phyloP scores from a whole-genome alignment of 768 basidiomycete genomes.

The Kondoa subrosea region DNA sequence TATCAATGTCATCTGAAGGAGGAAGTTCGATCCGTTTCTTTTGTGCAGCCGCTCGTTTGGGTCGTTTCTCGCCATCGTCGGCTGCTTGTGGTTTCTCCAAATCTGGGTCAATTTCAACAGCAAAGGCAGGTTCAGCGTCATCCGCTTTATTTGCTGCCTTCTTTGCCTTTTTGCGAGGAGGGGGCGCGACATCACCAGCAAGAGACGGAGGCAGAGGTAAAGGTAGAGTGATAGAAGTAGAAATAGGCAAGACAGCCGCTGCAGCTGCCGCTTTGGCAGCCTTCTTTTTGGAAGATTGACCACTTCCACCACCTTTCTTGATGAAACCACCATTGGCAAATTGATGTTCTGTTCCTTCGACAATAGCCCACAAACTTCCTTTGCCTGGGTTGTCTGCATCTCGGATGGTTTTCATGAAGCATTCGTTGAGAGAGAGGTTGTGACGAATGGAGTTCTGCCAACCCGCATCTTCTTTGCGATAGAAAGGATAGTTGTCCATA shows the following conservation, averaged over 20 bases:
- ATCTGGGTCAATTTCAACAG: background rate
- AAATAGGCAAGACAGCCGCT: background rate
- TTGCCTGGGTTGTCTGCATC: slow-evolving; percentile 42
- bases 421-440: slow-evolving; percentile 73
- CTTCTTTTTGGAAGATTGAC: background rate
- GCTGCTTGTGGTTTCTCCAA: no score
- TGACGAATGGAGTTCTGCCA: slow-evolving; percentile 91
- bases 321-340: slow-evolving; percentile 59
- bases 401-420: slow-evolving; percentile 63
- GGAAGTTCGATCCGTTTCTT: background rate
- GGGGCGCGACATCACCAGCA: background rate
- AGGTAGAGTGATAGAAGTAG: background rate
- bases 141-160: background rate
- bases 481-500: slow-evolving; percentile 78
- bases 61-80: background rate
- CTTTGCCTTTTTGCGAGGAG: slow-evolving; percentile 5
- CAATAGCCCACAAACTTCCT: slow-evolving; percentile 71
- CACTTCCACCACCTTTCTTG: slow-evolving; percentile 25
- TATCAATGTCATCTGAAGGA: background rate
- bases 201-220: background rate
- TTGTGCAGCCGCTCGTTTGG: background rate
- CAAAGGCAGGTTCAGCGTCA: background rate
- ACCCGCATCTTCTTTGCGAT: slow-evolving; percentile 74
- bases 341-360: slow-evolving; percentile 60
- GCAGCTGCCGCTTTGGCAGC: background rate